Evolutionary conservation across 805 yeast species (phyloP).

Genomic region (Yamadazyma tumulicola): DNA sequence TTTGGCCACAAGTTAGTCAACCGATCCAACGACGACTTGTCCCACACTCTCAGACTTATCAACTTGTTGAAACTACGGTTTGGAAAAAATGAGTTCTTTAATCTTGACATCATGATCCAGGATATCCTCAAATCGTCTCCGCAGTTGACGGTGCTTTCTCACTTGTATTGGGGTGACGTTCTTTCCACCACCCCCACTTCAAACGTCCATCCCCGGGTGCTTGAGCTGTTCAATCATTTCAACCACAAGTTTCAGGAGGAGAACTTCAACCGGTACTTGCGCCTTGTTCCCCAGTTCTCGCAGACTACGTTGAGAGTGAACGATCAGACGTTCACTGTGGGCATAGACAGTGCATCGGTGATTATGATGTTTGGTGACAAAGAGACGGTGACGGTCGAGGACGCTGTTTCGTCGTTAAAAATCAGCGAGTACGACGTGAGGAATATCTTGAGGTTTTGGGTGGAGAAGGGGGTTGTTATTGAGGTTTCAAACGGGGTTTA

Average conservation of each 20-base stretch:
- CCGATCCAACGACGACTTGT: constrained; percentile 17
- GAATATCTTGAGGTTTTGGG: constrained; percentile 58
- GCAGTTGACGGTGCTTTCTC: constrained; percentile 59
- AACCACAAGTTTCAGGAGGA: constrained; percentile 36
- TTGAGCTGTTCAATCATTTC: constrained; percentile 41
- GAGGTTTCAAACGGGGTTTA: constrained; percentile 32
- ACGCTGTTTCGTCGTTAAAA: constrained; percentile 30
- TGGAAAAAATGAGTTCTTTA: constrained; percentile 62
- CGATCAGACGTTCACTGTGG: constrained; percentile 41
- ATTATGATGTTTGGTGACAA: constrained; percentile 46
- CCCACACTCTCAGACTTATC: constrained; percentile 36
- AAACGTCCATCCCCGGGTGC: constrained; percentile 46
- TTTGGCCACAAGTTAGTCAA: constrained; percentile 57
- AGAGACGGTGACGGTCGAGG: no score
- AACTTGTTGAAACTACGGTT: constrained; percentile 58
- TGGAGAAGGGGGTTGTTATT: constrained; percentile 49
- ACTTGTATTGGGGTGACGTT: constrained; percentile 64
- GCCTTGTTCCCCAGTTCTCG: constrained; percentile 58
- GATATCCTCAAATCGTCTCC: constrained; percentile 57
- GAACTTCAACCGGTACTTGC: constrained; percentile 58
- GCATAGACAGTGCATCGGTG: constrained; percentile 69
- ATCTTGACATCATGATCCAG: constrained; percentile 78
- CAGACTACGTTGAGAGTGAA: constrained; percentile 53
- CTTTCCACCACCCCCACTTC: constrained; percentile 12
- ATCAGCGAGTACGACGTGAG: constrained; percentile 33